Base-by-base conservation (phyloP, 2,329 filamentous ascomycete species). In the Alternaria ventricosa region DNA sequence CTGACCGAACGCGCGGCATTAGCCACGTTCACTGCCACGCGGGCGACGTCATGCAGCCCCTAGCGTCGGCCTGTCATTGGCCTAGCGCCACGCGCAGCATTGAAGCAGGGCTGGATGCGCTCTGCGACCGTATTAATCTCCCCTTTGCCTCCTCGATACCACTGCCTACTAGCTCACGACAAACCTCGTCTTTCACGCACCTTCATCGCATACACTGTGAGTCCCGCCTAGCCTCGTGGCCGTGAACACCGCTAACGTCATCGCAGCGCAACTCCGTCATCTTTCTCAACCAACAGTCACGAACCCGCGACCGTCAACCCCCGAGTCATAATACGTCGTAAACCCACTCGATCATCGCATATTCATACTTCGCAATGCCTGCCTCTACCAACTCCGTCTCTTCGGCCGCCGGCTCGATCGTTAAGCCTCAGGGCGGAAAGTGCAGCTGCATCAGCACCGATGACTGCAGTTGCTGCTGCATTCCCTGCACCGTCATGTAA, bases 401-500 rank as follows among this genome's bases (percentile, higher is more conserved):
- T 27, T 75, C 76, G 8, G 55, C 74, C 59, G 69, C 77, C 5
- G 62, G 73, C 43, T 77, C 77, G n/a, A 69, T 80, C 55, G 70
- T 70, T 27, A 80, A 80, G 64, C 77, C 78, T n/a, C 70, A 69
- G 47, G 72, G 75, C 1, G 68, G 71, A 27, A 76, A 79, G 68
- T 68, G 69, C 66, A 68, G 70, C 18, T 76, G 74, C 64, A 58
- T 72, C 50, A 75, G 71, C 59, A 75, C 71, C 33, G 74, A 75
- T 25, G 73, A 75, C 51, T 78, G 76, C 69, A 67, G 65, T 46
- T 78, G 71, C 71, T 79, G 77, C 73, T 69, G 65, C 65, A 74
- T 79, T 44, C 78, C 78, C 6, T 80, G 78, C 65, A 78, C 75
- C 0, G 77, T 79, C 55, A 80, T 80, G 77, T 80, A 72, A 63